Conservation (phyloP, 1,284 basidiomycete species). For the Rhodotorula mucilaginosa region DNA sequence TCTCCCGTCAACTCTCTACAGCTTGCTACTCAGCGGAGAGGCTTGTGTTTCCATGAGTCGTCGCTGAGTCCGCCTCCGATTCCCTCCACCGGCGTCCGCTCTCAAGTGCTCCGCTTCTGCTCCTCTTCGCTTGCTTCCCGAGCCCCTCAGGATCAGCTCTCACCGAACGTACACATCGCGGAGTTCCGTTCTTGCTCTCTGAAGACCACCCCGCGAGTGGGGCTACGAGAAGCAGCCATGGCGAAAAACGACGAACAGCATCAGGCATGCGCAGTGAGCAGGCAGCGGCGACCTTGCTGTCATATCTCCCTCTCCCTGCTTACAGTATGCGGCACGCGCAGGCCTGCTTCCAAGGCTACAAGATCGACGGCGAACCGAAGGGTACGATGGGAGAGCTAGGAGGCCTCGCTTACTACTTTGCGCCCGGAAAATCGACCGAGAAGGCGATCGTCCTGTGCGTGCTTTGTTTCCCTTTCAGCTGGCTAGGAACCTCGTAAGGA, state of each 20-base stretch:
- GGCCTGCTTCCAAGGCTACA: conserved; percentile 14
- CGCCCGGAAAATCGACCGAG: not conserved
- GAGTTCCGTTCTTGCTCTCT: too few species aligned
- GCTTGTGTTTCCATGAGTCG: too few species aligned
- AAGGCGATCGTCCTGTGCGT: conserved; percentile 22
- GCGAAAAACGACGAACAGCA: not conserved
- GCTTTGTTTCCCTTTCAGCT: too few species aligned
- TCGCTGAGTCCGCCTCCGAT: too few species aligned
- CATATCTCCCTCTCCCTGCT: not conserved
- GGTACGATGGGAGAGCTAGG: conserved; percentile 7
- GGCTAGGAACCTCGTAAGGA: not conserved
- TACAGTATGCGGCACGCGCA: not conserved
- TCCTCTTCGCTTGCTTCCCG: too few species aligned
- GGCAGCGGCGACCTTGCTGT: not conserved
- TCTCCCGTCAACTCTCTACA: too few species aligned
- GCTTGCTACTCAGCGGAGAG: too few species aligned
- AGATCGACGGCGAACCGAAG: conserved; percentile 9
- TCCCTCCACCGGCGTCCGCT: too few species aligned
- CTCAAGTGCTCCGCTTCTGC: too few species aligned
- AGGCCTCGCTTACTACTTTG: conserved; percentile 7
- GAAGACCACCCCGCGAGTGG: too few species aligned
- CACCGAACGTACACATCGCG: too few species aligned
- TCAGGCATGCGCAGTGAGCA: not conserved
- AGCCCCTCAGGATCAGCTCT: too few species aligned
- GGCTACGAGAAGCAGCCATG: not conserved